Evolutionary conservation across 768 basidiomycete species (phyloP), one percentile per base, ranked within the genome.

Genomic region (Amanita exitialis): DNA sequence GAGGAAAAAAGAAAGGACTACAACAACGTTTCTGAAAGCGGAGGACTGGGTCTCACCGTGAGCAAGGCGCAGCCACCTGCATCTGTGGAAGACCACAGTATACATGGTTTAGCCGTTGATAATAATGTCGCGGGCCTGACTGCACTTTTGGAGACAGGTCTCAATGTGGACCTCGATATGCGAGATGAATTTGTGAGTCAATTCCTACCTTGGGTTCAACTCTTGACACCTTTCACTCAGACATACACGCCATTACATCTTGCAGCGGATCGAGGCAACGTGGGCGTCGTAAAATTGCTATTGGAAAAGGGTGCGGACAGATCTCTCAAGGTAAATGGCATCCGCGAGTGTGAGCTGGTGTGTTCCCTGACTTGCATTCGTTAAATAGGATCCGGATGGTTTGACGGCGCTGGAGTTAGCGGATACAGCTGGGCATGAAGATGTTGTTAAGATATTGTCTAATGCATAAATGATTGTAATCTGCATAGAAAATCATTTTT

Each of bases 171-270:
- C 50, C 56, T 91, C 47, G 73, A 94, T 63, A 69, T 65, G 34
- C 62, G 66, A 34, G 90, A 94, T 53, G 80, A 84, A 69, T 86
- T 77, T 70, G 92, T 93, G 64, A 64, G 83, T 12, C 13, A 23
- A 35, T 47, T 13, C 18, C 23, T 20, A 0, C 12, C 10, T 25
- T 13, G 15, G 15, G 1, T 36, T n/a, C 7, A 6, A 27, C 21
- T 43, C n/a, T n/a, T 35, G 35, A 38, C 10, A 27, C 18, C 50
- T 46, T 43, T n/a, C 16, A 9, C 43, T 16, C 59, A 96, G 93
- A 92, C 90, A 32, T 92, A 91, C 62, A 89, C 91, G 0, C 76
- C 92, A 6, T 66, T 96, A 16, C 93, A 96, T 58, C 72, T 94
- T 0, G 92, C 93, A 4, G 79, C 83, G 23, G 93, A 96, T 64